Conservation (phyloP, 371 early-diverging fungal genomes). For the Lichtheimia corymbifera region DNA sequence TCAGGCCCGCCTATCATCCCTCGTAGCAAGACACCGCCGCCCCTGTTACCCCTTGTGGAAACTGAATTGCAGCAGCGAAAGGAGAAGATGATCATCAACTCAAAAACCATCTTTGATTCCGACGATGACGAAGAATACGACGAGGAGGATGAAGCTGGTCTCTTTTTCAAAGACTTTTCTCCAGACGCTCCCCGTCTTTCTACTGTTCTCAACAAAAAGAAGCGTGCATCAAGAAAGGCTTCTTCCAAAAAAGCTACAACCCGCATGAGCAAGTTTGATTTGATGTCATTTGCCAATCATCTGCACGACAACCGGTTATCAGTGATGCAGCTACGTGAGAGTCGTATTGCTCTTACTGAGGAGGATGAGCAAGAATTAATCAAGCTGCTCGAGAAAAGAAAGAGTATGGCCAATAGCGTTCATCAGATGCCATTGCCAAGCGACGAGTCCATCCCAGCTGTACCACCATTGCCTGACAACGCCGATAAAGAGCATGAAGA, state of each 20-base stretch:
- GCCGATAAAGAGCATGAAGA: no score
- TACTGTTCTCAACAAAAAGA: no score
- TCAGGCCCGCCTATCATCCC: constrained; percentile 13
- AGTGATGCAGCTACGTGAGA: constrained; percentile 38
- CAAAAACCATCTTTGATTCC: constrained; percentile 18
- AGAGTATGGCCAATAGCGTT: constrained; percentile 10
- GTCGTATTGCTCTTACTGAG: constrained; percentile 35
- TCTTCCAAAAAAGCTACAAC: neutral
- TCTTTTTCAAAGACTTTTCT: constrained; percentile 42
- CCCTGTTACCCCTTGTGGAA: constrained; percentile 3
- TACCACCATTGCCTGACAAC: no score
- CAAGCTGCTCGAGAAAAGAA: constrained; percentile 24
- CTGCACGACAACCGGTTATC: constrained; percentile 46
- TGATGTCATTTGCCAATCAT: constrained; percentile 42
- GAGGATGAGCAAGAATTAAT: constrained; percentile 45
- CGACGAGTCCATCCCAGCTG: neutral
- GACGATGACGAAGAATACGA: constrained; percentile 26
- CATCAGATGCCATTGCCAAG: neutral
- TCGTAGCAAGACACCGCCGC: constrained; percentile 13
- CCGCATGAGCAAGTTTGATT: constrained; percentile 27
- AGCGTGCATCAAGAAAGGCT: no score
- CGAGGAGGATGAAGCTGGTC: constrained; percentile 12
- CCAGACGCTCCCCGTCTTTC: neutral
- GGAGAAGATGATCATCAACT: neutral
- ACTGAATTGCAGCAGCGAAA: neutral